Conservation (phyloP, 306 rosid species). For the Cicer cuneatum region DNA sequence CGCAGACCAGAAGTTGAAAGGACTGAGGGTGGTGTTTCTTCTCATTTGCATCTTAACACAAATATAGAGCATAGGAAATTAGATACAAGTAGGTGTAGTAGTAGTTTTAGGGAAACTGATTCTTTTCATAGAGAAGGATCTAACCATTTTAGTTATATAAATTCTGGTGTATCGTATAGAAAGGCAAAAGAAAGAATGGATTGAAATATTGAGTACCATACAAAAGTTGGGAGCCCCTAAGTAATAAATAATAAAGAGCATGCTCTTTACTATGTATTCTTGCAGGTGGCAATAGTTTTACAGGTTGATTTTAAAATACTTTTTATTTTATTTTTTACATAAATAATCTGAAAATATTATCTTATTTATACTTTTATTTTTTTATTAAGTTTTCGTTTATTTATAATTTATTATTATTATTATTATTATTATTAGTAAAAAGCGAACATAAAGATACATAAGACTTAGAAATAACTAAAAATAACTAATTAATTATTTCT, state of each 20-base stretch:
- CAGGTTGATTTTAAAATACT: not conserved
- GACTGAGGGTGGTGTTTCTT: slow-evolving; percentile 40
- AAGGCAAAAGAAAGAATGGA: slow-evolving; percentile 56
- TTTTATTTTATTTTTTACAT: not conserved
- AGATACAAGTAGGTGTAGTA: slow-evolving; percentile 57
- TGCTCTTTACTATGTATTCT: not conserved
- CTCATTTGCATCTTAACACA: slow-evolving; percentile 60
- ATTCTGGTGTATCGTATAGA: slow-evolving; percentile 53
- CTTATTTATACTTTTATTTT: not conserved
- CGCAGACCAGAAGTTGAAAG: slow-evolving; percentile 30
- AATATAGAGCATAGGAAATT: slow-evolving; percentile 57
- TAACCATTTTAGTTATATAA: slow-evolving; percentile 48
- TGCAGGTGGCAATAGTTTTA: not conserved
- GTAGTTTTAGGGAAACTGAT: slow-evolving; percentile 57
- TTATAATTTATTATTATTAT: too few species aligned
- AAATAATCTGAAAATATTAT: not conserved
- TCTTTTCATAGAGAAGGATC: slow-evolving; percentile 55
- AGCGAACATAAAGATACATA: too few species aligned
- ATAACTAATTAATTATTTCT: too few species aligned
- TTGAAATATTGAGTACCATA: slow-evolving; percentile 43
- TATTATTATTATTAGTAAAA: too few species aligned
- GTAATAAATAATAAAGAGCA: slow-evolving; percentile 53
- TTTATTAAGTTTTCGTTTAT: too few species aligned
- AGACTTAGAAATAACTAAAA: too few species aligned
- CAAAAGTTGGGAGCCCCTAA: slow-evolving; percentile 35